Evolutionary conservation across 176 grass and related monocot genomes (phyloP).

Genomic region (Leersia perrieri): DNA sequence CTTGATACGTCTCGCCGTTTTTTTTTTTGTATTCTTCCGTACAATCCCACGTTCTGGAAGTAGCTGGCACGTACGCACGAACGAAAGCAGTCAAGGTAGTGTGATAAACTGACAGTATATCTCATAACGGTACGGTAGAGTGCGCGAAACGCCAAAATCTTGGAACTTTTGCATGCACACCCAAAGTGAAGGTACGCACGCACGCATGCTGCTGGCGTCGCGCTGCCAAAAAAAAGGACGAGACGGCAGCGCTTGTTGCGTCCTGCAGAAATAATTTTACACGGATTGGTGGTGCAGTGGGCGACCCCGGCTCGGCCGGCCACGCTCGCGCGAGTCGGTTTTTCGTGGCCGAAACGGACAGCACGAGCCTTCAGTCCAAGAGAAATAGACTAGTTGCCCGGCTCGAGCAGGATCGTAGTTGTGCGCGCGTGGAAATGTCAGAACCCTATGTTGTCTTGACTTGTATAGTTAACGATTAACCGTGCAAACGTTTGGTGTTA

Average conservation of each 20-base stretch:
- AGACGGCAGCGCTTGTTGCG: constrained; percentile 7
- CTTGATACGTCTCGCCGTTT: neutral
- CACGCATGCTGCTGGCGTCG: neutral
- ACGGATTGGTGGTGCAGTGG: constrained; percentile 9
- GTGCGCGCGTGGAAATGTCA: constrained; percentile 11
- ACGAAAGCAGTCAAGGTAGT: neutral
- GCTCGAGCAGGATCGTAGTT: neutral
- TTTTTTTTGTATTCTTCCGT: neutral
- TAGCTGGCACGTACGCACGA: neutral
- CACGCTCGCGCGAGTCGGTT: neutral
- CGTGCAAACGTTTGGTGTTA: neutral
- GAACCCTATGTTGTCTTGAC: neutral
- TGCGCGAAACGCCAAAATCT: neutral
- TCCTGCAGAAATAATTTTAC: neutral
- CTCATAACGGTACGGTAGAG: neutral
- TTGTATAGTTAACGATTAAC: neutral
- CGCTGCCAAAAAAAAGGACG: neutral
- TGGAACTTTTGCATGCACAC: neutral
- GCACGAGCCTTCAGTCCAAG: neutral
- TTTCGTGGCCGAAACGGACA: neutral
- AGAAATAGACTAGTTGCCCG: neutral
- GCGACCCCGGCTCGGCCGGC: neutral
- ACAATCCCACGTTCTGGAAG: neutral
- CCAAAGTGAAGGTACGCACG: neutral
- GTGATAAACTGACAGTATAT: neutral